phyloP scores from a whole-genome alignment of 495 filamentous ascomycete species.

The Terfezia boudieri region DNA sequence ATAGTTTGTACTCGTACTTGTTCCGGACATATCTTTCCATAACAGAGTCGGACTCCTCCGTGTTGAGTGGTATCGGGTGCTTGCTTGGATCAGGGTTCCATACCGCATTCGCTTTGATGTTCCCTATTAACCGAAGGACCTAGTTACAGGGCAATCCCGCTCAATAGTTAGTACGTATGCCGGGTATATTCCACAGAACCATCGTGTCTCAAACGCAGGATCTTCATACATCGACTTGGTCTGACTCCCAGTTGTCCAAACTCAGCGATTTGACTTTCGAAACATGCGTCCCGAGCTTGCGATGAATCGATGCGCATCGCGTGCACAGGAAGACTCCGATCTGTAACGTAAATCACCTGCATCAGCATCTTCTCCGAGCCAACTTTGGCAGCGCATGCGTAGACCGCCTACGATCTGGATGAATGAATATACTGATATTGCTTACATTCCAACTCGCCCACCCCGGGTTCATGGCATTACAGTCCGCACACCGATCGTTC shows the following conservation, averaged over 20 bases:
- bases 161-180: too few relatives aligned
- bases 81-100: constrained; percentile 70
- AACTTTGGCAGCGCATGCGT: too few relatives aligned
- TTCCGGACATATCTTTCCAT: constrained; percentile 88
- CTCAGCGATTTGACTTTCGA: constrained; percentile 96
- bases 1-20: constrained; percentile 56
- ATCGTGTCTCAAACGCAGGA: too few relatives aligned
- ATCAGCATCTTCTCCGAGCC: too few relatives aligned
- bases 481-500: constrained; percentile 91
- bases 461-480: constrained; percentile 75
- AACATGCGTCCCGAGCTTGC: constrained; percentile 90
- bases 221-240: constrained; percentile 71
- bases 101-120: constrained; percentile 56
- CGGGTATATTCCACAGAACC: too few relatives aligned
- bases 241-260: constrained; percentile 89
- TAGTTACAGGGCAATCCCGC: constrained; percentile 16
- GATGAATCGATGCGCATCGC: constrained; percentile 87
- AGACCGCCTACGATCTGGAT: background rate
- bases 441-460: constrained; percentile 99
- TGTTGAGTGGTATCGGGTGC: constrained; percentile 62
- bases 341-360: constrained; percentile 22
- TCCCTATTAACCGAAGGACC: constrained; percentile 86
- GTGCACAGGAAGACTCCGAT: constrained; percentile 93
- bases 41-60: constrained; percentile 71
- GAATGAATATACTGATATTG: constrained; percentile 7